Percentiles rank a stretch among this genome's conserved stretches.
These are phyloP conservation scores for Nemophila menziesii DNA, from an alignment of 257 asterid genomes.

Conservation along the genomic window DNA sequence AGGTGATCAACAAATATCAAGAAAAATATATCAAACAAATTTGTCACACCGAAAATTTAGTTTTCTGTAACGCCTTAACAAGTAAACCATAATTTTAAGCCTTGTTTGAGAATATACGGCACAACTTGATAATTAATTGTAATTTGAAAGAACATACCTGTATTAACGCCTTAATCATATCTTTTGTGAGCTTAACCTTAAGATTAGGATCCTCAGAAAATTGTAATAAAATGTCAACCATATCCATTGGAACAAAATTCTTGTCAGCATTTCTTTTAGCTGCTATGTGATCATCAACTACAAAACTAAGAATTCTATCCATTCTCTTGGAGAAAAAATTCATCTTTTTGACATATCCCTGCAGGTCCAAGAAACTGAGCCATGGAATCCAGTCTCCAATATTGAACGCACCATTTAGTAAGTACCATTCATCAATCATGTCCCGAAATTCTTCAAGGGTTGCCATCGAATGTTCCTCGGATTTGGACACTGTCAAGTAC, in stretches of 20 bases:
- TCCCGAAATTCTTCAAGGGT: constrained; percentile 36
- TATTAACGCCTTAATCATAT: constrained; percentile 42
- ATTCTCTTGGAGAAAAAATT: constrained; percentile 39
- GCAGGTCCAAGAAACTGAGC: constrained; percentile 34
- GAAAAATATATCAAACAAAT: no score
- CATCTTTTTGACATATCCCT: constrained; percentile 60
- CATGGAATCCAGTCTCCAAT: constrained; percentile 44
- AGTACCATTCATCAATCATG: constrained; percentile 40
- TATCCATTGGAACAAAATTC: constrained; percentile 18
- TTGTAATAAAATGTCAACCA: constrained; percentile 46
- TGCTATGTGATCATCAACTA: constrained; percentile 34
- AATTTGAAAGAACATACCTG: no score
- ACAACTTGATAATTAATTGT: no score
- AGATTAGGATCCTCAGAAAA: constrained; percentile 36
- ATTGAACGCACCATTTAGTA: constrained; percentile 39
- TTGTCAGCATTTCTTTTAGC: constrained; percentile 8
- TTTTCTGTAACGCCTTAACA: no score
- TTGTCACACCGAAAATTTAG: no score
- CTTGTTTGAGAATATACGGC: no score
- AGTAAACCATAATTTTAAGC: no score
- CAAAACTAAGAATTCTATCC: constrained; percentile 35
- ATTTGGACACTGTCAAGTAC: constrained; percentile 11
- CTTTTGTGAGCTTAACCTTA: constrained; percentile 46
- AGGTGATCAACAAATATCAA: no score
- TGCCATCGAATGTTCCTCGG: constrained; percentile 8